Evolutionary conservation across 2,329 filamentous ascomycete genomes (phyloP).

Genomic region (Clonostachys byssicola): DNA sequence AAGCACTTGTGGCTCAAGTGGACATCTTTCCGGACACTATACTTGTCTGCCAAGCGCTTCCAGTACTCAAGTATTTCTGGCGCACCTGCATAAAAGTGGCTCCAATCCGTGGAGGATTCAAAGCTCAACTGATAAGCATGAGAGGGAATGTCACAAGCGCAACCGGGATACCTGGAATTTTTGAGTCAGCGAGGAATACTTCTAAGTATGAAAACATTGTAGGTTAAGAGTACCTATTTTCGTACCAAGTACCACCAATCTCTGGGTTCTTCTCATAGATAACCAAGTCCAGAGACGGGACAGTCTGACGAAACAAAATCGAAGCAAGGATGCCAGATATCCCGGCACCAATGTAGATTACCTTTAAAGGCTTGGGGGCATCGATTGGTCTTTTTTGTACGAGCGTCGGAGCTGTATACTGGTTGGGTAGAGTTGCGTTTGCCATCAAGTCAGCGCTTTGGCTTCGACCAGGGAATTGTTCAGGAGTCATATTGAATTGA

Average conservation of each 20-base stretch:
- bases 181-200: neutral
- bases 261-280: conserved; percentile 2
- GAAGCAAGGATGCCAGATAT: conserved; percentile 44
- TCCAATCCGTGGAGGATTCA: conserved; percentile 5
- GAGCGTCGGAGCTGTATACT: too few relatives aligned
- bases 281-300: neutral
- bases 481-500: too few relatives aligned
- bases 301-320: conserved; percentile 20
- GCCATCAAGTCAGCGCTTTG: too few relatives aligned
- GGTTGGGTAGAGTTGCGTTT: too few relatives aligned
- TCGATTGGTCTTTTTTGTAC: neutral
- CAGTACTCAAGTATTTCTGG: conserved; percentile 12
- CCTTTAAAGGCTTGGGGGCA: neutral
- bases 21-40: conserved; percentile 8
- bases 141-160: conserved; percentile 12
- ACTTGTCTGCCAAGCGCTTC: conserved; percentile 9
- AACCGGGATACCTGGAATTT: conserved; percentile 41
- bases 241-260: conserved; percentile 1
- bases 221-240: neutral
- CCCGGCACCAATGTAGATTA: conserved; percentile 1
- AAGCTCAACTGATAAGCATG: conserved; percentile 6
- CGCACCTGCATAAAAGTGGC: conserved; percentile 2
- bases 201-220: neutral
- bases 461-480: too few relatives aligned
- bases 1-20: conserved; percentile 6